phyloP scores from a whole-genome alignment of 495 filamentous ascomycete genomes.

The Talaromyces proteolyticus region DNA sequence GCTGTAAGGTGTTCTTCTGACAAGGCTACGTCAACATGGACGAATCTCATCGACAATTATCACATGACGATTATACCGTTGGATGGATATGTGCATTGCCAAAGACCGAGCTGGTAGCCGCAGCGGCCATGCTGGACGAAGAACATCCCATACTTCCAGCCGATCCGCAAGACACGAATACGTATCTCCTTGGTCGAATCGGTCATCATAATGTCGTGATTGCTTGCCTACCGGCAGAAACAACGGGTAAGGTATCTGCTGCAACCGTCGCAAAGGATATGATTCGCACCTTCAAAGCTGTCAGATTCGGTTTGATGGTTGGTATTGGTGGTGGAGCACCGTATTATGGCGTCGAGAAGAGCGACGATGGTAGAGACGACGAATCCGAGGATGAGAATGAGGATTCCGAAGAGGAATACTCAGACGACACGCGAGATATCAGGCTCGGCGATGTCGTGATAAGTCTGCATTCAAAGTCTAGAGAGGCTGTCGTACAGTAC shows the following conservation, averaged over 20 bases:
- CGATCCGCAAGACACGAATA: constrained; percentile 21
- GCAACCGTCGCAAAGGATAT: constrained; percentile 8
- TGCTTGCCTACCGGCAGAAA: constrained; percentile 24
- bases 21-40: too few species aligned
- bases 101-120: constrained; percentile 31
- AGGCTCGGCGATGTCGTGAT: constrained; percentile 25
- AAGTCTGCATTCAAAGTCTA: constrained; percentile 4
- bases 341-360: too few species aligned
- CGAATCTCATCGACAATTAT: too few species aligned
- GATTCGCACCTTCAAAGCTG: constrained; percentile 23
- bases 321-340: constrained; percentile 34
- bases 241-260: neutral
- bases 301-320: constrained; percentile 37
- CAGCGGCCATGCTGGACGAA: constrained; percentile 36
- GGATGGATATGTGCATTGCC: constrained; percentile 44
- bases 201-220: constrained; percentile 37
- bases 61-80: constrained; percentile 15
- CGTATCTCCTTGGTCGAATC: constrained; percentile 34
- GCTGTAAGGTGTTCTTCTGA: too few species aligned
- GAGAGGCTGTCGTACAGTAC: constrained; percentile 14
- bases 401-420: too few species aligned
- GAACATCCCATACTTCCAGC: neutral
- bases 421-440: constrained; percentile 19
- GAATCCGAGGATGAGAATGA: too few species aligned
- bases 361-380: neutral